Conservation (phyloP, 805 yeast species). For the Lipomyces japonicus region DNA sequence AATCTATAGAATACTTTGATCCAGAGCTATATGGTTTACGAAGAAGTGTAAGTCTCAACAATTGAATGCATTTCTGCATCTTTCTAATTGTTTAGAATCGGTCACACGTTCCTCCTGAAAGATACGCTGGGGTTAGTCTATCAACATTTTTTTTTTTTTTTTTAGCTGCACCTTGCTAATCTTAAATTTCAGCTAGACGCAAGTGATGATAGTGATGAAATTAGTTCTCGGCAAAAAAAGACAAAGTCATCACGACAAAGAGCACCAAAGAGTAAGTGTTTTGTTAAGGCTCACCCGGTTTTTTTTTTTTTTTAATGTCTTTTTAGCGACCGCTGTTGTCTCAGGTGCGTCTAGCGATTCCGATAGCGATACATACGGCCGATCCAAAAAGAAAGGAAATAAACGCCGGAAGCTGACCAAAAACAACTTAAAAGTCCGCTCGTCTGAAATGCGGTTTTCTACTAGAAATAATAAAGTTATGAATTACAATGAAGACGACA, state of each 20-base stretch:
- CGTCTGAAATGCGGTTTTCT: conserved; percentile 55
- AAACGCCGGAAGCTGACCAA: conserved; percentile 28
- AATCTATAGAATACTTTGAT: conserved; percentile 22
- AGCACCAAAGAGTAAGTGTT: conserved; percentile 7
- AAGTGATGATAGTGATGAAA: conserved; percentile 20
- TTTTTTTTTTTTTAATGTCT: no score
- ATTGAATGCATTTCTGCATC: background rate
- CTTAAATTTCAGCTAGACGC: conserved; percentile 11
- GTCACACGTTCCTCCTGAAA: conserved; percentile 36
- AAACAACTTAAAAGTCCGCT: conserved; percentile 5
- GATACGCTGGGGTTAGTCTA: conserved; percentile 27
- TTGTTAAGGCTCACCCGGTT: no score
- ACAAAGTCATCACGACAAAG: no score
- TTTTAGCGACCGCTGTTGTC: background rate
- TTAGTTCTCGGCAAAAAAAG: conserved; percentile 6
- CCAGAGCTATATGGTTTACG: conserved; percentile 46
- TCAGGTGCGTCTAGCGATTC: background rate
- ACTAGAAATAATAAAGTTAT: conserved; percentile 68
- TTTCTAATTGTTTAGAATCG: conserved; percentile 27
- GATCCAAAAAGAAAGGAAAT: conserved; percentile 5
- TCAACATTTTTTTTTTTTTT: background rate
- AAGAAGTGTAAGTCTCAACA: conserved; percentile 33
- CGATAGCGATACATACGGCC: background rate
- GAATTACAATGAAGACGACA: conserved; percentile 70
- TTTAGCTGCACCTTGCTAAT: no score